A percentile compares a stretch with the other conserved stretches of the same genome.
These are phyloP conservation scores for Striga hermonthica DNA, from an alignment of 305 asterid genomes.

Conservation along the genomic window DNA sequence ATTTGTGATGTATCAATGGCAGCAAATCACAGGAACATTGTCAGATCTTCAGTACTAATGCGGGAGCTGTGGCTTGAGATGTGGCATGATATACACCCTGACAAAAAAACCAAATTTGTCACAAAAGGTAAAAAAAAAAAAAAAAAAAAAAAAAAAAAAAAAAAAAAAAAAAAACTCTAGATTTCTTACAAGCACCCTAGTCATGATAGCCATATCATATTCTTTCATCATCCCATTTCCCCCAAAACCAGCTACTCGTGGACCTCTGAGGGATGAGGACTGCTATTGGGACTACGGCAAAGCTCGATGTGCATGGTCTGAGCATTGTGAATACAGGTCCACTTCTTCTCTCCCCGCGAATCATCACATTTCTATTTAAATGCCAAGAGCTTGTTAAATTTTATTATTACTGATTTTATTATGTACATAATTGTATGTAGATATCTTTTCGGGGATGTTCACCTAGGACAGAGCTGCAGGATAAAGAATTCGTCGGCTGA, in stretches of 20 bases:
- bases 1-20: constrained; percentile 36
- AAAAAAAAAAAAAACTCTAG: no score
- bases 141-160: no score
- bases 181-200: constrained; percentile 9
- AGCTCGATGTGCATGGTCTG: constrained; percentile 97
- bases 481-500: constrained; percentile 72
- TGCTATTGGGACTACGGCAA: constrained; percentile 99
- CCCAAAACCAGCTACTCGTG: constrained; percentile 64
- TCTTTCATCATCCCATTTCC: constrained; percentile 22
- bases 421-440: constrained; percentile 39
- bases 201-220: background rate
- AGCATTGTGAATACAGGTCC: constrained; percentile 96
- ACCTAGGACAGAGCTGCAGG: constrained; percentile 98
- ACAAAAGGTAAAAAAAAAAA: constrained; percentile 72
- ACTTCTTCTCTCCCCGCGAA: constrained; percentile 19
- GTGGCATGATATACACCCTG: constrained; percentile 97
- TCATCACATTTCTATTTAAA: constrained; percentile 2
- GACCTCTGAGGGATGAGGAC: constrained; percentile 96
- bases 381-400: background rate
- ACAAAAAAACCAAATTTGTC: constrained; percentile 74
- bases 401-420: constrained; percentile 23
- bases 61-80: constrained; percentile 99
- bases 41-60: constrained; percentile 83
- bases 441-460: constrained; percentile 91
- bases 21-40: constrained; percentile 97